Evolutionary conservation across 2,329 filamentous ascomycete genomes (phyloP), one percentile per base, ranked within the genome.

Genomic region (Blastomyces emzantsi): DNA sequence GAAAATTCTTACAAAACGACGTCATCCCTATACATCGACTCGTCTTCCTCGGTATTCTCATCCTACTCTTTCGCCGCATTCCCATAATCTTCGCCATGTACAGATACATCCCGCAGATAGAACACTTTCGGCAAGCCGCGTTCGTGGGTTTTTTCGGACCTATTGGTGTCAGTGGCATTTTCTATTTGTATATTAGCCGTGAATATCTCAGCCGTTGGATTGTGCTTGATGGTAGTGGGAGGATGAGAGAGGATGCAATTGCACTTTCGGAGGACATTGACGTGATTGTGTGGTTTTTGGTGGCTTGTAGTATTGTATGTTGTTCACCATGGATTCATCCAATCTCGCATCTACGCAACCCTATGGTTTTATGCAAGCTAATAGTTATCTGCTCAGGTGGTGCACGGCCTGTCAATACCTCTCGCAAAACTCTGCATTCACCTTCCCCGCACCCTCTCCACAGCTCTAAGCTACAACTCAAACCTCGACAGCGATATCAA

Each of bases 81-180:
- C 92, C 92, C 0, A 85, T 91, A 72, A 81, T 97, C 0, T 83
- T 90, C 61, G 83, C 82, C 0, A 80, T 93, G 74, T 88, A 92
- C 72, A 88, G 83, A 69, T 82, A 83, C 64, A 92, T 96, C 55
- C 89, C 84, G 39, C 90, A 96, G 72, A 92, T 96, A 52, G 84
- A 91, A 64, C 81, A 88, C 51, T 75, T 83, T 39, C 83, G 84
- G 3, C 91, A 96, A 68, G 91, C 91, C 1, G 77, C 90, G 0
- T 96, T 96, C 70, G 90, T 94, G 8, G 92, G 92, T 0, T 96
- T 96, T 78, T 97, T 97, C 67, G 92, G 92, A 0, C 92, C 92
- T 0, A 92, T 97, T 63, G 92, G 93, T 2, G 92, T 96, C 1
- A 90, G 90, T 19, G 92, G 91, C 0, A 84, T 96, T 25, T 97